phyloP scores from a whole-genome alignment of 1,139 yeast species.

The Scheffersomyces segobiensis region DNA sequence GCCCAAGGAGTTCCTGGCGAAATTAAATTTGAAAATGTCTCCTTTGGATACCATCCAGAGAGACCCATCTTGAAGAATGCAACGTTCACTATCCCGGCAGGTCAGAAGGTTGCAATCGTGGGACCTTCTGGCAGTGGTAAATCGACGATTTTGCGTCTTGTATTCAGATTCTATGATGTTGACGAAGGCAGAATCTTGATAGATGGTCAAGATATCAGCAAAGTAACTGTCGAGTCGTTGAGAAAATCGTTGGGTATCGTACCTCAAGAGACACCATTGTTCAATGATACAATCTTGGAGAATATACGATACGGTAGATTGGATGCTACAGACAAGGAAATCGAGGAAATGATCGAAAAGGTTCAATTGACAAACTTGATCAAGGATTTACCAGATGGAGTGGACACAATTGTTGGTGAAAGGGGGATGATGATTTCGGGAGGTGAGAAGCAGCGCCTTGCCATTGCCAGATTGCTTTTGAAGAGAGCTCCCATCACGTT shows the following conservation, averaged over 20 bases:
- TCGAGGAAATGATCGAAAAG: conserved; percentile 57
- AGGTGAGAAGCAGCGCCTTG: conserved; percentile 95
- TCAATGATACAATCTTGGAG: conserved; percentile 86
- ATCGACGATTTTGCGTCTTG: conserved; percentile 80
- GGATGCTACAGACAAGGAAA: conserved; percentile 72
- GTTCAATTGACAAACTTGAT: conserved; percentile 72
- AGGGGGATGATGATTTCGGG: conserved; percentile 98
- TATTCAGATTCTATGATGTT: conserved; percentile 85
- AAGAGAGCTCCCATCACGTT: conserved; percentile 89
- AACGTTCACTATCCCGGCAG: conserved; percentile 84
- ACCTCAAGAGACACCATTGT: conserved; percentile 96
- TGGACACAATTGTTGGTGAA: conserved; percentile 91
- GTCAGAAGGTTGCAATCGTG: conserved; percentile 86
- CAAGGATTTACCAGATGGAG: conserved; percentile 77
- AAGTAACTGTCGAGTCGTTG: conserved; percentile 73
- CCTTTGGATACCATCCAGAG: conserved; percentile 89
- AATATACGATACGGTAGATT: conserved; percentile 87
- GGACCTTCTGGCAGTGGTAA: conserved; percentile 97
- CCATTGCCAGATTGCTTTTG: conserved; percentile 83
- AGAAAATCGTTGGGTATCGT: conserved; percentile 83
- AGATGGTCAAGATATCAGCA: conserved; percentile 86
- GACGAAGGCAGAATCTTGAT: conserved; percentile 73
- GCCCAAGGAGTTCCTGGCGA: conserved; percentile 55
- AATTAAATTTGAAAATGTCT: conserved; percentile 84
- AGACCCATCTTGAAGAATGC: conserved; percentile 84